Evolutionary conservation across 208 protist genomes (phyloP).

Genomic region (Borovskyia barvae): DNA sequence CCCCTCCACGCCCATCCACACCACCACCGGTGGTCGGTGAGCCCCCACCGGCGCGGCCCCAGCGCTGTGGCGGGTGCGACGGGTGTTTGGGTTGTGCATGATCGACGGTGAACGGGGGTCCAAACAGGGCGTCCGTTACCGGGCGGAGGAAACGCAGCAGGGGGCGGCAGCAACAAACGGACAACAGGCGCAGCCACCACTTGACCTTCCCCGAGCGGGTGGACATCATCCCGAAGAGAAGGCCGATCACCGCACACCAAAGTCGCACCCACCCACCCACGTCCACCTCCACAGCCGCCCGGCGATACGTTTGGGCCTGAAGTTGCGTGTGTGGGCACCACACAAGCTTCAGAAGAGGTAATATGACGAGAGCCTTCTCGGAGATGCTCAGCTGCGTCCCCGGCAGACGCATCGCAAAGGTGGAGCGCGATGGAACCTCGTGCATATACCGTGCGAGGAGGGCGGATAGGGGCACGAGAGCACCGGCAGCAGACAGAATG

Average conservation of each 20-base stretch:
- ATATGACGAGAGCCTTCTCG: constrained; percentile 30
- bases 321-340: constrained; percentile 38
- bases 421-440: constrained; percentile 41
- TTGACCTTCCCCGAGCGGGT: constrained; percentile 13
- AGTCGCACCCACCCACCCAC: constrained; percentile 50
- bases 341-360: constrained; percentile 50
- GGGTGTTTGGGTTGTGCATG: constrained; percentile 30
- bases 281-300: constrained; percentile 41
- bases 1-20: too few relatives aligned
- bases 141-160: constrained; percentile 41
- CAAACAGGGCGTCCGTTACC: constrained; percentile 31
- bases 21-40: neutral
- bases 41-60: neutral
- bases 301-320: constrained; percentile 28
- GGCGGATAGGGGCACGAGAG: constrained; percentile 47
- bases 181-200: constrained; percentile 34
- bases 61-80: constrained; percentile 7
- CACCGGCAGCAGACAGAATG: constrained; percentile 47
- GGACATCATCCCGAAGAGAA: constrained; percentile 40
- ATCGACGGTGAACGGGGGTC: constrained; percentile 29
- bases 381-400: constrained; percentile 27
- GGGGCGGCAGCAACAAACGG: constrained; percentile 34
- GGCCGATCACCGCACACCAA: constrained; percentile 44
- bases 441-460: constrained; percentile 36
- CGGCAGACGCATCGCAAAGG: constrained; percentile 27